Base-by-base conservation (phyloP, 371 early-diverging fungal genomes). In the Mucor plumbeus region DNA sequence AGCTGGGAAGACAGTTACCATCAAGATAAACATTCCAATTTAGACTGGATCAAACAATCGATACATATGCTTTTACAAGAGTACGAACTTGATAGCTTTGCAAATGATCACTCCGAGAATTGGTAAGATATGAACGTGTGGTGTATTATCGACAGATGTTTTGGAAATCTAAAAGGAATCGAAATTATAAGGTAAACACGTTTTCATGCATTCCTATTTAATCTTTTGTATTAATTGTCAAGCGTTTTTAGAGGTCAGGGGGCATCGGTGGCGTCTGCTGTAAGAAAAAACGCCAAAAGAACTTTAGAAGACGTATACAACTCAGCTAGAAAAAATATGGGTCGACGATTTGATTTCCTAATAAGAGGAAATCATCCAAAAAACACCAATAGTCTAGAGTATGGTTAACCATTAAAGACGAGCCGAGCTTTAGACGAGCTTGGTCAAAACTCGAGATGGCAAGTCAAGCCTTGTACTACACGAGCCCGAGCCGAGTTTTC, bases 241-340 rank as follows among this genome's bases (percentile, higher is more conserved):
- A 69, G 64, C 60, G 61, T 69, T 64, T 60, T 64, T 69, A 64
- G 69, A 64, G 69, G 61, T 34, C 64, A 69, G 56, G 61, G 47
- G 56, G 64, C 64, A 63, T 69, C 64, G 56, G 47, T 69, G 64
- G 64, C 60, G 61, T 63, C 69, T 69, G 60, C 64, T 64, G 56
- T 64, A 64, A 69, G 64, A 69, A 68, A 69, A 69, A 69, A 64
- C 61, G 55, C 47, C 69, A 69, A 69, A 64, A 69, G 64, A 61
- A 64, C 60, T 60, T 64, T 69, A 55, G 60, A 55, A 59, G 64
- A 54, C 69, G 64, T 69, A 60, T 44, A 69, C 60, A 68, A 60
- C 69, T 68, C 63, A 57, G 40, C n/a, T n/a, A n/a, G n/a, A n/a
- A n/a, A n/a, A n/a, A n/a, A n/a, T 36, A 9, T 36, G 7, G 41